Conservation (phyloP, 768 basidiomycete species). For the Psilocybe cubensis region DNA sequence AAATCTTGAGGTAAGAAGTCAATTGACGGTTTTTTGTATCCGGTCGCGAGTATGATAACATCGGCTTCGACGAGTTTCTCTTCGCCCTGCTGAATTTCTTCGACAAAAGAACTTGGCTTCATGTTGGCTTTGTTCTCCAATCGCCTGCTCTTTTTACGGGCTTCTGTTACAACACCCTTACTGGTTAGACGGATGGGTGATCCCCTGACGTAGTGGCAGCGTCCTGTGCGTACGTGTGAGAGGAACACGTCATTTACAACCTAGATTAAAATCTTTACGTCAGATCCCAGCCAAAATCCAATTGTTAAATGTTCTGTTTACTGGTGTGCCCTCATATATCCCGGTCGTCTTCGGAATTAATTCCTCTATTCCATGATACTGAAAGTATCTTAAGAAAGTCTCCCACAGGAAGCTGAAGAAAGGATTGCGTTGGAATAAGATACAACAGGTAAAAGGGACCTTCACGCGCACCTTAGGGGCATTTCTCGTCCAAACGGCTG, state of each 20-base stretch:
- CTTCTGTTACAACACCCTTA: slow-evolving; percentile 38
- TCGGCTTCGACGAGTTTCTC: slow-evolving; percentile 40
- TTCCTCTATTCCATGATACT: slow-evolving; percentile 49
- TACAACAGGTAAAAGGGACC: no score
- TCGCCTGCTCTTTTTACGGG: slow-evolving; percentile 39
- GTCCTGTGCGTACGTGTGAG: slow-evolving; percentile 41
- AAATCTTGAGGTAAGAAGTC: slow-evolving; percentile 49
- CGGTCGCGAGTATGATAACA: slow-evolving; percentile 55
- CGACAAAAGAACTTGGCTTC: slow-evolving; percentile 17
- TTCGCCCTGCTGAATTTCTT: slow-evolving; percentile 20
- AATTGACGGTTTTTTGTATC: slow-evolving; percentile 49
- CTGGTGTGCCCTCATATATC: slow-evolving; percentile 51
- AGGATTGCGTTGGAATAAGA: no score
- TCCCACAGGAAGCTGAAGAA: slow-evolving; percentile 48
- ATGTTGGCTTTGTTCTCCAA: slow-evolving; percentile 27
- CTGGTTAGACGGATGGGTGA: slow-evolving; percentile 43
- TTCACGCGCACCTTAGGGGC: slow-evolving; percentile 49
- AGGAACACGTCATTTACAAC: slow-evolving; percentile 59
- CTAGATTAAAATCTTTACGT: slow-evolving; percentile 17
- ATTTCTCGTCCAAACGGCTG: slow-evolving; percentile 59
- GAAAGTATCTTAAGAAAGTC: slow-evolving; percentile 40
- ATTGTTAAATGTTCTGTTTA: slow-evolving; percentile 20
- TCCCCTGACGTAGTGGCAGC: slow-evolving; percentile 50
- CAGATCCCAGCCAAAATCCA: neutral
- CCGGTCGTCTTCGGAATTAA: slow-evolving; percentile 43